These are phyloP conservation scores for Fusarium sp. DNA, from an alignment of 2,329 filamentous ascomycete species.

Conservation along the genomic window DNA sequence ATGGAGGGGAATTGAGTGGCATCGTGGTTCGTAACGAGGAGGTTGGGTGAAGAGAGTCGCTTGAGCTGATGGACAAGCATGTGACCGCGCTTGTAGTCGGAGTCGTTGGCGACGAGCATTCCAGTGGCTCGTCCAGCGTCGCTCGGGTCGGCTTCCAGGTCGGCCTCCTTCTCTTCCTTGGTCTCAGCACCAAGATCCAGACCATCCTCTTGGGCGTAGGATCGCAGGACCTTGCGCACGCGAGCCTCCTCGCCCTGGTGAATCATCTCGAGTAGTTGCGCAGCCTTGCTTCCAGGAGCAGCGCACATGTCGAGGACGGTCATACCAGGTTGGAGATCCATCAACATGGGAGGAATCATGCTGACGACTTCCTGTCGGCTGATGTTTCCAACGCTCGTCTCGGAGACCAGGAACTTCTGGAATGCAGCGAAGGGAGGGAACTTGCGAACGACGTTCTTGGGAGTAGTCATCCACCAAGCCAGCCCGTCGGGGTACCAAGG, in stretches of 20 bases:
- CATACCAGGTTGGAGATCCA: slow-evolving; percentile 93
- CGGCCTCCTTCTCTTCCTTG: slow-evolving; percentile 61
- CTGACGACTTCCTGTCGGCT: slow-evolving; percentile 97
- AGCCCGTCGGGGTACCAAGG: slow-evolving; percentile 95
- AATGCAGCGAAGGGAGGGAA: slow-evolving; percentile 95
- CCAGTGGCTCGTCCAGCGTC: slow-evolving; percentile 92
- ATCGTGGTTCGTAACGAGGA: slow-evolving; percentile 98
- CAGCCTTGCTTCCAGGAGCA: slow-evolving; percentile 96
- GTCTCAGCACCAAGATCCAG: slow-evolving; percentile 64
- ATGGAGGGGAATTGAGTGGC: slow-evolving; percentile 96
- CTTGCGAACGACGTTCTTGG: slow-evolving; percentile 94
- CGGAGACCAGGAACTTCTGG: slow-evolving; percentile 97
- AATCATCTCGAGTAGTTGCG: slow-evolving; percentile 94
- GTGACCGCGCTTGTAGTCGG: slow-evolving; percentile 95
- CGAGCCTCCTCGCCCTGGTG: slow-evolving; percentile 92
- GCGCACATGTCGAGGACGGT: slow-evolving; percentile 95
- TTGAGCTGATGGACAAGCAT: slow-evolving; percentile 99
- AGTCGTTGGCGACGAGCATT: slow-evolving; percentile 93
- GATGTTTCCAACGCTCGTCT: slow-evolving; percentile 97
- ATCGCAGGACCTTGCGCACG: slow-evolving; percentile 77
- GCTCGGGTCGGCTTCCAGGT: slow-evolving; percentile 70
- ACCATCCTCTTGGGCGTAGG: slow-evolving; percentile 72
- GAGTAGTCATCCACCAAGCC: slow-evolving; percentile 98
- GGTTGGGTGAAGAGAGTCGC: slow-evolving; percentile 93
- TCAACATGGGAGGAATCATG: slow-evolving; percentile 96